Evolutionary conservation across 2,329 filamentous ascomycete genomes (phyloP).

Genomic region (Diaporthe sp.): DNA sequence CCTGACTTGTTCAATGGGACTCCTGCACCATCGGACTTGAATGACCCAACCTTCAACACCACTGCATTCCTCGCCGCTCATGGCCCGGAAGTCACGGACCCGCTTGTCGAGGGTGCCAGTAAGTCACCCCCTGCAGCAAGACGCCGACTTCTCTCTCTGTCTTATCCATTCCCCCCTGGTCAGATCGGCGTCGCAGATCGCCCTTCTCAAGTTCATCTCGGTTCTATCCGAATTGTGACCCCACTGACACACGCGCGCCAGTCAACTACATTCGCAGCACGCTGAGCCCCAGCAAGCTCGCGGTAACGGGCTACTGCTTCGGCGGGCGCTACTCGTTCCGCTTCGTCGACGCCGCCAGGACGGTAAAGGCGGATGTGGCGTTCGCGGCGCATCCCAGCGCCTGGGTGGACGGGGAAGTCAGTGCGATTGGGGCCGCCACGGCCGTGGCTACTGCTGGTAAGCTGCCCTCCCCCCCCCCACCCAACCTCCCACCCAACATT

Average conservation of each 20-base stretch:
- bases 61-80: conserved; percentile 44
- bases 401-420: conserved; percentile 21
- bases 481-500: too few species aligned
- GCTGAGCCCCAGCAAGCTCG: conserved; percentile 6
- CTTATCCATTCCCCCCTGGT: background rate
- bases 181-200: background rate
- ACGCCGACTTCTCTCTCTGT: background rate
- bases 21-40: conserved; percentile 50
- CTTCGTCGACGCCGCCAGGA: conserved; percentile 35
- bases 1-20: conserved; percentile 53
- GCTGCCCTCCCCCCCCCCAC: background rate
- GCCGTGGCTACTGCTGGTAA: conserved; percentile 34
- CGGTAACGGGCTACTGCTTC: conserved; percentile 37
- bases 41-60: conserved; percentile 47
- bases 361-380: conserved; percentile 35
- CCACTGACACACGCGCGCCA: background rate
- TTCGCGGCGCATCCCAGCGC: conserved; percentile 35
- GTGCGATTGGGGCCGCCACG: conserved; percentile 28
- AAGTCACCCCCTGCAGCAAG: conserved; percentile 7
- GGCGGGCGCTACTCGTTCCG: conserved; percentile 39
- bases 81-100: conserved; percentile 31
- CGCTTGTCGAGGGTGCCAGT: conserved; percentile 26
- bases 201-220: background rate
- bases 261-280: conserved; percentile 31
- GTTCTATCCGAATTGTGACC: background rate